These are phyloP conservation scores for Nakazawaea pomicola DNA, from an alignment of 805 yeast genomes.

Conservation along the genomic window DNA sequence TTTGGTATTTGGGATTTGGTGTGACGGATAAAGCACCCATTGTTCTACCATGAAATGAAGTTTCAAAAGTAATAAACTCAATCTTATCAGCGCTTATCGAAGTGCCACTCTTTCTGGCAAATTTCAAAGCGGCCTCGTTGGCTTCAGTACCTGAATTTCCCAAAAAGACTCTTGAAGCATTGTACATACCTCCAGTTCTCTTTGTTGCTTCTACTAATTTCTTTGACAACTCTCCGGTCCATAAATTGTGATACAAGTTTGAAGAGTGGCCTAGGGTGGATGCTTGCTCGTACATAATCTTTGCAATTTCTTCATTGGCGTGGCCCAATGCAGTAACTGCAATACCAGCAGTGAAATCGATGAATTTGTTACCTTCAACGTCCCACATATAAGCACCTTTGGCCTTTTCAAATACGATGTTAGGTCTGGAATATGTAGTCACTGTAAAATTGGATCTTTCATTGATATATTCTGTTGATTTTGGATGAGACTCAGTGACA, in stretches of 20 bases:
- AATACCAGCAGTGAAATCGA: conserved; percentile 94
- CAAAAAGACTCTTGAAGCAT: conserved; percentile 69
- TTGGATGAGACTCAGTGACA: conserved; percentile 14
- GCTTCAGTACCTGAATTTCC: conserved; percentile 60
- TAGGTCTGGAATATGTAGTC: conserved; percentile 78
- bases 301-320: conserved; percentile 66
- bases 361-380: conserved; percentile 66
- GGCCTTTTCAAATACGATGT: conserved; percentile 73
- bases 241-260: conserved; percentile 78
- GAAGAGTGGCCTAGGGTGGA: conserved; percentile 74
- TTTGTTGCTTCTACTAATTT: conserved; percentile 66
- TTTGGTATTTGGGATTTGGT: conserved; percentile 88
- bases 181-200: conserved; percentile 70
- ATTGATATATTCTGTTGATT: conserved; percentile 34
- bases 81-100: conserved; percentile 46
- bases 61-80: conserved; percentile 82
- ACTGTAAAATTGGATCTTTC: conserved; percentile 53
- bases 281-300: conserved; percentile 70
- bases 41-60: conserved; percentile 93
- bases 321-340: conserved; percentile 97
- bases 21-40: conserved; percentile 93
- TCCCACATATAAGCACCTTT: conserved; percentile 80
- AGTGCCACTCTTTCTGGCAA: conserved; percentile 76
- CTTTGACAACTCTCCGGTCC: conserved; percentile 75
- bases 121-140: conserved; percentile 55